Evolutionary conservation across 106 monocot genomes (phyloP).

Genomic region (Phalaenopsis aphrodite): DNA sequence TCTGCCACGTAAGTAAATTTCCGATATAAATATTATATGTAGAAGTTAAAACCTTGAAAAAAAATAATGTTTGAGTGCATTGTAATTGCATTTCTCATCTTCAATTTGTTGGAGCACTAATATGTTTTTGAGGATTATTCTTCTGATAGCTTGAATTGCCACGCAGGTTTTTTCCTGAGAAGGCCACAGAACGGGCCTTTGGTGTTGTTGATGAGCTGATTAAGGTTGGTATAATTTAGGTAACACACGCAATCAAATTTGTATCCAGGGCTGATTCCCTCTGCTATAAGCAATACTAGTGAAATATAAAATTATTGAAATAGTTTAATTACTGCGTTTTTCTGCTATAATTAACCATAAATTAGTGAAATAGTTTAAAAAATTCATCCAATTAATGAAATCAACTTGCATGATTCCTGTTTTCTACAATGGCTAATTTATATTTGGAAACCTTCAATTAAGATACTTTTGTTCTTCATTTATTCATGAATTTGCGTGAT

Average conservation of each 20-base stretch:
- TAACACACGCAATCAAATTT: background rate
- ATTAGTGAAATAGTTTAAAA: background rate
- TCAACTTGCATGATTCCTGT: background rate
- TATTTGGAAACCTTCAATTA: background rate
- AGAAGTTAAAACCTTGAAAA: background rate
- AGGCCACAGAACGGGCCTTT: slow-evolving; percentile 45
- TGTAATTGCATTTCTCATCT: background rate
- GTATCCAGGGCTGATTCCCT: background rate
- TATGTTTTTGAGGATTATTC: background rate
- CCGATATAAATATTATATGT: background rate
- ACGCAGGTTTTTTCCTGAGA: slow-evolving; percentile 73
- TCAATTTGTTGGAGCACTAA: background rate
- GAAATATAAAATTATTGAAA: background rate
- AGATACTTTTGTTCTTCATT: background rate
- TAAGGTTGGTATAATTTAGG: slow-evolving; percentile 41
- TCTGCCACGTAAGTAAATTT: too few relatives aligned
- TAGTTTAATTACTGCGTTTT: background rate
- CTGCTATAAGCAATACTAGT: background rate
- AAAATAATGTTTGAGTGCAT: background rate
- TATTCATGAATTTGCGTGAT: background rate
- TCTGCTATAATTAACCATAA: background rate
- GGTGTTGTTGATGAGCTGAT: slow-evolving; percentile 62
- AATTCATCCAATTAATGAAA: background rate
- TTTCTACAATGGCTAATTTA: background rate
- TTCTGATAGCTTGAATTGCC: background rate